Conservation (phyloP, 2,329 filamentous ascomycete genomes). For the Aspergillus niger region DNA sequence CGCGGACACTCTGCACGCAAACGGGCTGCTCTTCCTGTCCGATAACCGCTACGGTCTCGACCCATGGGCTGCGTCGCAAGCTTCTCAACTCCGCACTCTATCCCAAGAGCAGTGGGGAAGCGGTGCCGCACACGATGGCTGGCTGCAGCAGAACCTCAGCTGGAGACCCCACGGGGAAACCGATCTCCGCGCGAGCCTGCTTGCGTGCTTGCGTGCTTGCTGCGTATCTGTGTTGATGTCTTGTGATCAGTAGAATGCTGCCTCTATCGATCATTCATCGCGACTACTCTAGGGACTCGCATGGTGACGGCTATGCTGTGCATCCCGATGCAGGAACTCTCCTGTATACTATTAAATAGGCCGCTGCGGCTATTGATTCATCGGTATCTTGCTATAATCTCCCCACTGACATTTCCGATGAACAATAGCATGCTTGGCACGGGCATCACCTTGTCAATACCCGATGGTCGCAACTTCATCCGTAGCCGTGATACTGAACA, state of each 20-base stretch:
- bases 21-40: background rate
- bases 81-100: background rate
- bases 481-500: background rate
- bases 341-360: background rate
- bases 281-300: background rate
- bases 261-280: background rate
- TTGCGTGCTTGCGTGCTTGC: background rate
- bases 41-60: slow-evolving; percentile 4
- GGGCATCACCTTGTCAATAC: background rate
- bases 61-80: slow-evolving; percentile 4
- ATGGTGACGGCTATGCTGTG: slow-evolving; percentile 8
- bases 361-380: slow-evolving; percentile 2
- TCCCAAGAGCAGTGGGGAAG: background rate
- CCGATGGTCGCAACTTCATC: background rate
- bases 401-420: background rate
- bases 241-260: background rate
- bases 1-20: background rate
- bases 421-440: background rate
- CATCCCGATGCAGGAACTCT: slow-evolving; percentile 6
- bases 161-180: slow-evolving; percentile 9
- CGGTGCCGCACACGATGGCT: background rate
- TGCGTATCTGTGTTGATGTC: background rate
- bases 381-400: background rate
- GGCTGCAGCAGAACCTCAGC: background rate
- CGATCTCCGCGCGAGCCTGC: background rate